These are phyloP conservation scores for Boletus rubropictus DNA, from an alignment of 768 basidiomycete species.

Conservation along the genomic window DNA sequence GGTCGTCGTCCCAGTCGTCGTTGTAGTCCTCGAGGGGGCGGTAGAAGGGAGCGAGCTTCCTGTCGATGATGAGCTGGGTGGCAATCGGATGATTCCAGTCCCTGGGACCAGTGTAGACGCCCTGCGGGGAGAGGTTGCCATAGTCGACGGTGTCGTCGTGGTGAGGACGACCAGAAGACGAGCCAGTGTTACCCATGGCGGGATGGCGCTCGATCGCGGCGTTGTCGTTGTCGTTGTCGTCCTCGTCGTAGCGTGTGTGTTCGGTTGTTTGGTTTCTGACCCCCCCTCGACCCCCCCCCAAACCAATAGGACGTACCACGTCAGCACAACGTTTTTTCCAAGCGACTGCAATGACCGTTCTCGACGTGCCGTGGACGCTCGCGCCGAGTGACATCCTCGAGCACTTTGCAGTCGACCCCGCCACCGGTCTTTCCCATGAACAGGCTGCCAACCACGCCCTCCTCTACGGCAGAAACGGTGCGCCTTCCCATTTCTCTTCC, in stretches of 20 bases:
- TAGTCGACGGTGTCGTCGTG: constrained; percentile 84
- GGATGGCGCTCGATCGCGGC: constrained; percentile 2
- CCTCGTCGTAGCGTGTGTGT: constrained; percentile 15
- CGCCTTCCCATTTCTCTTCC: constrained; percentile 10
- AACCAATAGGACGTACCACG: constrained; percentile 14
- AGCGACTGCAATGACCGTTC: constrained; percentile 26
- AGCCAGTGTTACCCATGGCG: constrained; percentile 77
- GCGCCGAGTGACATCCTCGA: constrained; percentile 63
- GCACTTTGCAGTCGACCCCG: constrained; percentile 62
- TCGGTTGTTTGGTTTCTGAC: constrained; percentile 18
- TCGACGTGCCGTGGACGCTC: constrained; percentile 79
- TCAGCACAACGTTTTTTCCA: background rate
- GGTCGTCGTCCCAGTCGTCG: constrained; percentile 83
- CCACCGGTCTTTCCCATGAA: constrained; percentile 55
- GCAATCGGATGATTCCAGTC: constrained; percentile 91
- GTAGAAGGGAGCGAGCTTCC: constrained; percentile 92
- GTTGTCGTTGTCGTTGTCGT: constrained; percentile 3
- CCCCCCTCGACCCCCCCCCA: constrained; percentile 15
- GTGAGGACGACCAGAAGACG: constrained; percentile 65
- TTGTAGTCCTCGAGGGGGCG: constrained; percentile 92
- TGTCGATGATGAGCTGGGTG: constrained; percentile 80
- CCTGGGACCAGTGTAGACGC: constrained; percentile 74
- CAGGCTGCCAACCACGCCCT: constrained; percentile 71
- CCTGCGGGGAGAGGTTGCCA: constrained; percentile 74
- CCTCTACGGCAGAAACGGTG: constrained; percentile 84